Percentiles rank a stretch among this genome's conserved stretches.
phyloP scores from a whole-genome alignment of 2,329 filamentous ascomycete genomes.

The Endothia cerciana region DNA sequence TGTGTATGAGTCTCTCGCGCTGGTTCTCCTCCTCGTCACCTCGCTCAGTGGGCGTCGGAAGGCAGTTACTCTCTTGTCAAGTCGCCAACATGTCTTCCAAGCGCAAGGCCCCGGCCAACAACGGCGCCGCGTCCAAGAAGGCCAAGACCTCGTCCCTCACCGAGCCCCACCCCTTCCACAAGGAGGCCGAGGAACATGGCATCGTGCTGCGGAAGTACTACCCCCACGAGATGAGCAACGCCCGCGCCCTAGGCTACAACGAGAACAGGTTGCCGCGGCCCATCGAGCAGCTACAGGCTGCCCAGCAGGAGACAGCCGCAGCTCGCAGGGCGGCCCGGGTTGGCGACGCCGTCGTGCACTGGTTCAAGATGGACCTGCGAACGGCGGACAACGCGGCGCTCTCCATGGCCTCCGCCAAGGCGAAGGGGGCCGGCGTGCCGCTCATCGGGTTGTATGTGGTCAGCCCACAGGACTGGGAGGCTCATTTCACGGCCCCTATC shows the following conservation, averaged over 20 bases:
- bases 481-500: constrained; percentile 73
- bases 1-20: neutral
- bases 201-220: constrained; percentile 78
- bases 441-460: constrained; percentile 78
- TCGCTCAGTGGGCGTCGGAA: neutral
- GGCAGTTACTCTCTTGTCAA: neutral
- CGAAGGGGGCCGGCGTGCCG: constrained; percentile 51
- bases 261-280: constrained; percentile 71
- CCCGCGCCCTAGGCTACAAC: constrained; percentile 75
- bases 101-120: constrained; percentile 21
- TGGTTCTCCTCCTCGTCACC: neutral
- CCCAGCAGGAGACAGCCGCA: constrained; percentile 62
- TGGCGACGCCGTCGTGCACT: constrained; percentile 75
- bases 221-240: constrained; percentile 83
- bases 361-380: constrained; percentile 87
- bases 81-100: constrained; percentile 29
- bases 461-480: constrained; percentile 82
- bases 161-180: constrained; percentile 51
- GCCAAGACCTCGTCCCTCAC: constrained; percentile 20
- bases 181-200: constrained; percentile 56
- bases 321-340: constrained; percentile 55
- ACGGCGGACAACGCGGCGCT: constrained; percentile 74
- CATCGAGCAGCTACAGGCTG: constrained; percentile 67
- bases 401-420: constrained; percentile 64
- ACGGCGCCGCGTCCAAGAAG: constrained; percentile 21